phyloP scores from a whole-genome alignment of 2,329 filamentous ascomycete species.

The Cladosporium phlei region DNA sequence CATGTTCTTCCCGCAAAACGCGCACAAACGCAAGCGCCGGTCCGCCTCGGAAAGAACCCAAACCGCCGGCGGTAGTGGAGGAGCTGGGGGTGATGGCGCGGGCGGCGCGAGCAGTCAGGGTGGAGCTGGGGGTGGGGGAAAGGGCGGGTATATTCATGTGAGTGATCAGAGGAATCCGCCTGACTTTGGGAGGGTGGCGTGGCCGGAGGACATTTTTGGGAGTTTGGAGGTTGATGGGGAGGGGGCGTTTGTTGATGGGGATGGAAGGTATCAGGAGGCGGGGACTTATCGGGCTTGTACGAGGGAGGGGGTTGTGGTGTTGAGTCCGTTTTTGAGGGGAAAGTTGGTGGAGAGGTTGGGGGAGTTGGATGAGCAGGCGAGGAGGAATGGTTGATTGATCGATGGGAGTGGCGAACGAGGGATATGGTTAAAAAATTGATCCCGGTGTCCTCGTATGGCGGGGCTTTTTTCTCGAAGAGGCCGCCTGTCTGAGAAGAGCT shows the following conservation, averaged over 20 bases:
- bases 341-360: conserved; percentile 30
- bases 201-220: conserved; percentile 63
- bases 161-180: conserved; percentile 56
- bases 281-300: conserved; percentile 60
- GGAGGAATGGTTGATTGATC: background rate
- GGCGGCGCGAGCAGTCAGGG: conserved; percentile 56
- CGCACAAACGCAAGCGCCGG: conserved; percentile 22
- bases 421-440: no score
- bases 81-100: conserved; percentile 44
- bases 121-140: conserved; percentile 52
- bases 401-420: no score
- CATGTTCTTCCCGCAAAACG: conserved; percentile 40
- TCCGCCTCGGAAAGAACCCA: conserved; percentile 21
- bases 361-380: conserved; percentile 29
- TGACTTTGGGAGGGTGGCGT: conserved; percentile 60
- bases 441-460: no score
- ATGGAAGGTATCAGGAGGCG: conserved; percentile 56
- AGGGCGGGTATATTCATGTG: conserved; percentile 61
- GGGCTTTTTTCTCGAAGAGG: no score
- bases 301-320: conserved; percentile 50
- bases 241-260: conserved; percentile 53
- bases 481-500: no score
- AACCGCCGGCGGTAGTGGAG: conserved; percentile 32
- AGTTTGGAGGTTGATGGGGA: conserved; percentile 57
- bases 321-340: conserved; percentile 32